A percentile compares a stretch with the other conserved stretches of the same genome.
Conservation (phyloP, 2,329 filamentous ascomycete species). For the Aspergillus sojae region DNA sequence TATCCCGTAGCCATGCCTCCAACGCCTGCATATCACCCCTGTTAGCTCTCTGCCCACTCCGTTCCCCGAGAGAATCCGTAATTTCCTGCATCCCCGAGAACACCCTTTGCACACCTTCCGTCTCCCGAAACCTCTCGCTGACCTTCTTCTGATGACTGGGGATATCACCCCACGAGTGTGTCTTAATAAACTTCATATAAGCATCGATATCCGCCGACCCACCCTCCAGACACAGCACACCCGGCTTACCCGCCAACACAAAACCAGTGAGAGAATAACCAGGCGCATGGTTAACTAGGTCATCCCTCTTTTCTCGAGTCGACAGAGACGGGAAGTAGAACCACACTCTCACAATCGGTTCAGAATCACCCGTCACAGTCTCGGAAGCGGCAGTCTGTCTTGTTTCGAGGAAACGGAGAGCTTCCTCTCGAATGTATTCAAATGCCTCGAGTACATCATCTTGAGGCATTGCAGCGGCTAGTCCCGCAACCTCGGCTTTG, state of each 20-base stretch:
- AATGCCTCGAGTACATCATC: conserved; percentile 52
- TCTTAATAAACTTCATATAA: conserved; percentile 67
- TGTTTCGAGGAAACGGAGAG: conserved; percentile 31
- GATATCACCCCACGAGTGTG: conserved; percentile 65
- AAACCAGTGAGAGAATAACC: conserved; percentile 60
- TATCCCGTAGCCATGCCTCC: conserved; percentile 31
- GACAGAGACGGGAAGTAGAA: conserved; percentile 66
- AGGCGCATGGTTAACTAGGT: conserved; percentile 58
- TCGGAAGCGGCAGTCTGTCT: conserved; percentile 12
- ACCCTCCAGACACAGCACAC: conserved; percentile 43
- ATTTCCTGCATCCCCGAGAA: conserved; percentile 38
- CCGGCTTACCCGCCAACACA: conserved; percentile 63
- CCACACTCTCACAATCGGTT: conserved; percentile 56
- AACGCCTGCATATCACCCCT: conserved; percentile 40
- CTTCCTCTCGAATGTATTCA: conserved; percentile 47
- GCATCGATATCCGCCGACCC: conserved; percentile 53
- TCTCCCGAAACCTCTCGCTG: conserved; percentile 51
- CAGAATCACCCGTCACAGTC: not conserved
- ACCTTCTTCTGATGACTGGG: conserved; percentile 65
- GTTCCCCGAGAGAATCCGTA: conserved; percentile 34
- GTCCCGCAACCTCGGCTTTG: conserved; percentile 47
- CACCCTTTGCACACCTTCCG: conserved; percentile 44
- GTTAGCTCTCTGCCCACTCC: conserved; percentile 37
- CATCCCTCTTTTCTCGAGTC: conserved; percentile 61
- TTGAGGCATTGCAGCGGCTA: conserved; percentile 45